Evolutionary conservation across 495 filamentous ascomycete species (phyloP).

Genomic region (Penicillium tannophilum): DNA sequence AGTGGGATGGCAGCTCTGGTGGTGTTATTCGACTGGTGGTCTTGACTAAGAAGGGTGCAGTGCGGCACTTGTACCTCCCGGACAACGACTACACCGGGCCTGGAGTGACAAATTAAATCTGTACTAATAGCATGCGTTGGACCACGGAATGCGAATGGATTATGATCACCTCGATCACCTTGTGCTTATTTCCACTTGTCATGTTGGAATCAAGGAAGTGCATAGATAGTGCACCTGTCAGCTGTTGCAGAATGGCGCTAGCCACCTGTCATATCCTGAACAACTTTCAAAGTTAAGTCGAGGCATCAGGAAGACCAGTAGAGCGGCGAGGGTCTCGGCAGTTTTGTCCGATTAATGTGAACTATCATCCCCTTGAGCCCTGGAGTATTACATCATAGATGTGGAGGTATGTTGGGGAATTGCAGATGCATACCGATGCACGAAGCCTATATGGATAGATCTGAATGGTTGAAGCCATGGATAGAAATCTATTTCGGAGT

Average conservation of each 20-base stretch:
- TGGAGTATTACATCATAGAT: constrained; percentile 3
- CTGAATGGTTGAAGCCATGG: not conserved
- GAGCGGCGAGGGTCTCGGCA: not conserved
- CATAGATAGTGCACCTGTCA: not conserved
- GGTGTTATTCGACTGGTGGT: constrained; percentile 98
- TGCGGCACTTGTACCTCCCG: constrained; percentile 86
- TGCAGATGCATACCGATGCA: not conserved
- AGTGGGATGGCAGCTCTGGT: constrained; percentile 98
- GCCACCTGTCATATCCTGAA: not conserved
- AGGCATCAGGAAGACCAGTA: not conserved
- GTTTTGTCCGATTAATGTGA: not conserved
- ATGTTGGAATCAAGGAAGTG: not conserved
- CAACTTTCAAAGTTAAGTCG: not conserved
- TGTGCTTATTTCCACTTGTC: not conserved
- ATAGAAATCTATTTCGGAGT: not conserved
- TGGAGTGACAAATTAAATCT: constrained; percentile 49
- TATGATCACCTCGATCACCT: constrained; percentile 1
- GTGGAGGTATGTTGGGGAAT: not conserved
- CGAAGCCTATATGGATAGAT: not conserved
- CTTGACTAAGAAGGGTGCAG: constrained; percentile 82
- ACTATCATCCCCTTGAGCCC: not conserved
- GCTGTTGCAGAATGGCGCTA: not conserved
- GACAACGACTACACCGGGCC: constrained; percentile 78
- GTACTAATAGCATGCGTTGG: constrained; percentile 27
- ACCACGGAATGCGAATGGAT: constrained; percentile 9